A percentile compares a stretch with the other conserved stretches of the same genome.
Conservation (phyloP, 2,329 filamentous ascomycete genomes). For the Trichoderma sp. region DNA sequence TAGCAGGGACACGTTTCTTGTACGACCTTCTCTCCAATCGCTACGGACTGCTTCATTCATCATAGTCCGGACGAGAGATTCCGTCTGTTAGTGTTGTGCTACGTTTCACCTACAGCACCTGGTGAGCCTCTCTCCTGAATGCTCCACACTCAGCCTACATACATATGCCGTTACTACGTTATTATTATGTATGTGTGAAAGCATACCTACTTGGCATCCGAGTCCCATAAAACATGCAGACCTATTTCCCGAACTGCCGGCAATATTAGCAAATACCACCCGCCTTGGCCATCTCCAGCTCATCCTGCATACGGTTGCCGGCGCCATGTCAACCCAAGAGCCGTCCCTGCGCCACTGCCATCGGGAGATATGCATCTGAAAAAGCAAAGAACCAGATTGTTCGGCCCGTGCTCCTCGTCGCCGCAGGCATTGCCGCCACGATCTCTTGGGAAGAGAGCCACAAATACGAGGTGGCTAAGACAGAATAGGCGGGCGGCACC, state of each 20-base stretch:
- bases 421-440: not conserved
- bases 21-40: not conserved
- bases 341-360: not conserved
- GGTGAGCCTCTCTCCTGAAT: not conserved
- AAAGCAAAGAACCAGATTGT: not conserved
- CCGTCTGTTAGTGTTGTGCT: not conserved
- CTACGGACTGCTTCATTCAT: not conserved
- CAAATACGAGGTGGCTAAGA: constrained; percentile 1
- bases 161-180: not conserved
- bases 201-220: not conserved
- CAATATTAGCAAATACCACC: not conserved
- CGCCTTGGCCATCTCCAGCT: not conserved
- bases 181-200: not conserved
- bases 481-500: not conserved
- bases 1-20: not conserved
- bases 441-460: not conserved
- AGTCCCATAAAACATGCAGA: not conserved
- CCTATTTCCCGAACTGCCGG: not conserved
- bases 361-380: constrained; percentile 1
- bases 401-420: not conserved
- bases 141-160: not conserved
- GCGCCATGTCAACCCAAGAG: not conserved
- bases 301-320: not conserved
- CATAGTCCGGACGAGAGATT: not conserved
- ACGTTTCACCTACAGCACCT: not conserved